Evolutionary conservation across 371 early-diverging fungal species (phyloP).

Genomic region (Rhizopus sp.): DNA sequence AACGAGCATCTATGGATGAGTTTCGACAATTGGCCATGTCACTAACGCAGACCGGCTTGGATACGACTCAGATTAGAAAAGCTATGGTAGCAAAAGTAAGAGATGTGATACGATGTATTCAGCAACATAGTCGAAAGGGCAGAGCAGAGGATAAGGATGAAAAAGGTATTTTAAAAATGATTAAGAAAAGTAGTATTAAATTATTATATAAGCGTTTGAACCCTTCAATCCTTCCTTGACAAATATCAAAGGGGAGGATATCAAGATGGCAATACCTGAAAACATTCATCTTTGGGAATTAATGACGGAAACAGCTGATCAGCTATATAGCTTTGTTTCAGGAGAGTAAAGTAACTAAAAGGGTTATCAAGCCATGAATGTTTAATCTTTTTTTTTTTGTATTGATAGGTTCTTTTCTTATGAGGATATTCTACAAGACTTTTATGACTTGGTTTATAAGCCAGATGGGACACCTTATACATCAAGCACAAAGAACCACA

Average conservation of each 20-base stretch:
- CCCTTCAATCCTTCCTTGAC: constrained; percentile 24
- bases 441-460: constrained; percentile 63
- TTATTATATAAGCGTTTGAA: constrained; percentile 15
- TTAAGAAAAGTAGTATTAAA: not conserved
- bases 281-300: constrained; percentile 75
- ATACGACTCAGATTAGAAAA: constrained; percentile 62
- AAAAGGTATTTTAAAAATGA: constrained; percentile 8
- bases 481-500: constrained; percentile 38
- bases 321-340: constrained; percentile 75
- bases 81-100: constrained; percentile 69
- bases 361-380: not conserved
- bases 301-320: constrained; percentile 79
- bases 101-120: constrained; percentile 70
- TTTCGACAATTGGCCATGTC: constrained; percentile 55
- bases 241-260: constrained; percentile 35
- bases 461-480: constrained; percentile 49
- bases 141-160: constrained; percentile 17
- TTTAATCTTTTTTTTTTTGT: not conserved
- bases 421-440: constrained; percentile 65
- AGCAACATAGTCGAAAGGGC: constrained; percentile 38
- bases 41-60: constrained; percentile 42
- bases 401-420: constrained; percentile 58
- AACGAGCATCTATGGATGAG: constrained; percentile 79
- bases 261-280: constrained; percentile 68
- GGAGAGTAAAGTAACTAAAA: constrained; percentile 44